These are phyloP conservation scores for Tuber melanosporum DNA, from an alignment of 495 filamentous ascomycete species.

Conservation along the genomic window DNA sequence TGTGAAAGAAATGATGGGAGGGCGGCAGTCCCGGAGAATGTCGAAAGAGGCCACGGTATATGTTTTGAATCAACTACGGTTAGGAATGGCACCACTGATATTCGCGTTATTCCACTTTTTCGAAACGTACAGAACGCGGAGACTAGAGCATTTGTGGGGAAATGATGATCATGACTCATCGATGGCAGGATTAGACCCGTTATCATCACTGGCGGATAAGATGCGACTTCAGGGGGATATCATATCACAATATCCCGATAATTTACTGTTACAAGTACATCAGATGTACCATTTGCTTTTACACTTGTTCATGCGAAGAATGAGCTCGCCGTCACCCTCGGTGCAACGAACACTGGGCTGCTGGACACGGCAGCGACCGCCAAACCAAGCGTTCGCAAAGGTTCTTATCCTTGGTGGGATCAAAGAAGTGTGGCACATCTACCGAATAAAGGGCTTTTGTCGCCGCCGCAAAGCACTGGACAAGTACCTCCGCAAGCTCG, in stretches of 20 bases:
- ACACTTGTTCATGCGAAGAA: conserved; percentile 37
- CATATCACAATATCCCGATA: conserved; percentile 37
- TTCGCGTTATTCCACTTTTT: conserved; percentile 39
- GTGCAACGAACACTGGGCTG: conserved; percentile 22
- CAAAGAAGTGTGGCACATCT: conserved; percentile 33
- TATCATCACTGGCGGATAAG: conserved; percentile 31
- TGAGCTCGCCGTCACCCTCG: conserved; percentile 26
- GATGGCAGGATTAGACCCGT: conserved; percentile 5
- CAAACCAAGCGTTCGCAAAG: conserved; percentile 35
- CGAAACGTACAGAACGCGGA: conserved; percentile 35
- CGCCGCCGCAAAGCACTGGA: conserved; percentile 35
- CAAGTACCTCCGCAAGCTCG: conserved; percentile 35
- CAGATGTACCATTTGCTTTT: conserved; percentile 41
- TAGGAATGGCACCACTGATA: conserved; percentile 39
- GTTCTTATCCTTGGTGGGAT: conserved; percentile 38
- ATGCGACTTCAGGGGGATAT: conserved; percentile 39
- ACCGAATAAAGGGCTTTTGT: conserved; percentile 35
- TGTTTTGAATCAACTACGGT: conserved; percentile 28
- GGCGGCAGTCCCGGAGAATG: conserved; percentile 29
- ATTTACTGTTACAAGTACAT: conserved; percentile 36
- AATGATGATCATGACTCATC: conserved; percentile 15
- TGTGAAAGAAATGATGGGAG: conserved; percentile 40
- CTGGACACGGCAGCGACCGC: conserved; percentile 32
- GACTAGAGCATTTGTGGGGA: conserved; percentile 30
- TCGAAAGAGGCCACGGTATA: conserved; percentile 33